Percentiles rank a stretch among this genome's conserved stretches.
Evolutionary conservation across 2,329 filamentous ascomycete species (phyloP).

Genomic region (Fusarium protoensiforme): DNA sequence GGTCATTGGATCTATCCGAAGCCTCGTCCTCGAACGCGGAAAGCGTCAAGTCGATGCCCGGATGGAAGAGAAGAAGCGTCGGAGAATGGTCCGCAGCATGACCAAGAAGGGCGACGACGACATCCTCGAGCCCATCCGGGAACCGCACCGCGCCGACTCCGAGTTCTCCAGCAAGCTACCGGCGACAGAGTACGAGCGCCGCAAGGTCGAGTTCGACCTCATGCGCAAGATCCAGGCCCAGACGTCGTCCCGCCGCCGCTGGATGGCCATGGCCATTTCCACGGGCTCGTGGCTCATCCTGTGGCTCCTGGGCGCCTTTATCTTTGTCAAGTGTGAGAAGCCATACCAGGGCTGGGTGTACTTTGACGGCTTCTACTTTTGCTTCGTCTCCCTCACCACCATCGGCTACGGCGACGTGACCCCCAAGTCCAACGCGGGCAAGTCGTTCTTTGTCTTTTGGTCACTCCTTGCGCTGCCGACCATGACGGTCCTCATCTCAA

Average conservation of each 20-base stretch:
- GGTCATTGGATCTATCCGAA: slow-evolving; percentile 83
- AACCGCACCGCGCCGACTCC: slow-evolving; percentile 15
- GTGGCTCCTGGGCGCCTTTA: slow-evolving; percentile 82
- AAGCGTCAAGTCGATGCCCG: slow-evolving; percentile 64
- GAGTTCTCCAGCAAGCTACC: slow-evolving; percentile 26
- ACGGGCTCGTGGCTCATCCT: slow-evolving; percentile 75
- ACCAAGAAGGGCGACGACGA: slow-evolving; percentile 57
- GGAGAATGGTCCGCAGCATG: slow-evolving; percentile 58
- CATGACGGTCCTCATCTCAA: slow-evolving; percentile 86
- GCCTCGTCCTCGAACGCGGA: slow-evolving; percentile 68
- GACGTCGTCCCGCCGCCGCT: slow-evolving; percentile 74
- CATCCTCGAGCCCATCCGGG: slow-evolving; percentile 61
- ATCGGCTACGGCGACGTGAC: slow-evolving; percentile 88
- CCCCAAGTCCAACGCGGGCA: slow-evolving; percentile 80
- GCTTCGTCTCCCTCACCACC: slow-evolving; percentile 84
- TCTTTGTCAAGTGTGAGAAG: slow-evolving; percentile 70
- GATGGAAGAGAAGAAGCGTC: slow-evolving; percentile 69
- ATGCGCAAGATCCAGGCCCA: slow-evolving; percentile 84
- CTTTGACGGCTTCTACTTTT: slow-evolving; percentile 86
- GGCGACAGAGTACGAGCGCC: slow-evolving; percentile 64
- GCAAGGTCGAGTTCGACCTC: slow-evolving; percentile 77
- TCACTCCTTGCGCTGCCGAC: slow-evolving; percentile 85
- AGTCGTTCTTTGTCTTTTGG: slow-evolving; percentile 95
- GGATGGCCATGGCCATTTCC: slow-evolving; percentile 78
- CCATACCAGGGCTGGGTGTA: slow-evolving; percentile 74